These are phyloP conservation scores for Nemania sp. DNA, from an alignment of 2,329 filamentous ascomycete genomes.

Conservation along the genomic window DNA sequence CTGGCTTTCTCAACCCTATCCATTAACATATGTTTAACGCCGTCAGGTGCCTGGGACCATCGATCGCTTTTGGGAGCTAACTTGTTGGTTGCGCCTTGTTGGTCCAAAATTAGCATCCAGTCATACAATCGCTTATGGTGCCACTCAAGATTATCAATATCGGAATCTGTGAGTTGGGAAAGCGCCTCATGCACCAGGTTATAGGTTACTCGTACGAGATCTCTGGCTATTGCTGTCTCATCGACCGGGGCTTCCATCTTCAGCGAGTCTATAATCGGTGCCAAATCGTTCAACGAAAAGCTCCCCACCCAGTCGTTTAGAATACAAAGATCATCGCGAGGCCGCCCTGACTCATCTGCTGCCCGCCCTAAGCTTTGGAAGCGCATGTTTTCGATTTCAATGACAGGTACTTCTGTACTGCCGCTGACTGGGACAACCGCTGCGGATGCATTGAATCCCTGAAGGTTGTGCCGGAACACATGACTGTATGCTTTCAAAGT, in stretches of 20 bases:
- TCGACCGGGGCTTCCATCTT: slow-evolving; percentile 9
- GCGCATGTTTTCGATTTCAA: too few species aligned
- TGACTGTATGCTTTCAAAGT: too few species aligned
- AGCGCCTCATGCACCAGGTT: slow-evolving; percentile 26
- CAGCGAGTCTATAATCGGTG: slow-evolving; percentile 1
- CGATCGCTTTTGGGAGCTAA: slow-evolving; percentile 19
- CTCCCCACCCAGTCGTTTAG: slow-evolving; percentile 22
- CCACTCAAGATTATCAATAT: slow-evolving; percentile 24
- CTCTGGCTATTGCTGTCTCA: slow-evolving; percentile 12
- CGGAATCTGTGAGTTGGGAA: slow-evolving; percentile 9
- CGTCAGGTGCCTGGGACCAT: slow-evolving; percentile 20
- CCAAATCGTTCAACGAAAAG: slow-evolving; percentile 3
- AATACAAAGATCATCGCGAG: slow-evolving; percentile 15
- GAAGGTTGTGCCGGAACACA: too few species aligned
- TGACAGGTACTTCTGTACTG: too few species aligned
- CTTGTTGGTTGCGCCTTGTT: slow-evolving; percentile 14
- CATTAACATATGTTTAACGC: slow-evolving; percentile 24
- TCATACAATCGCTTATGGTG: slow-evolving; percentile 31
- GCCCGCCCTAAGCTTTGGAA: too few species aligned
- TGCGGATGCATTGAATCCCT: too few species aligned
- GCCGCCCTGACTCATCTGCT: slow-evolving; percentile 1
- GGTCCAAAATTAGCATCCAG: slow-evolving; percentile 19
- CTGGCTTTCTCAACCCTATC: slow-evolving; percentile 23
- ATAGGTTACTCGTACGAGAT: slow-evolving; percentile 21
- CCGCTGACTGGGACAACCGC: too few species aligned